Percentiles rank a stretch among this genome's conserved stretches.
These are phyloP conservation scores for Ogataea pignaliae DNA, from an alignment of 805 yeast species.

Conservation along the genomic window DNA sequence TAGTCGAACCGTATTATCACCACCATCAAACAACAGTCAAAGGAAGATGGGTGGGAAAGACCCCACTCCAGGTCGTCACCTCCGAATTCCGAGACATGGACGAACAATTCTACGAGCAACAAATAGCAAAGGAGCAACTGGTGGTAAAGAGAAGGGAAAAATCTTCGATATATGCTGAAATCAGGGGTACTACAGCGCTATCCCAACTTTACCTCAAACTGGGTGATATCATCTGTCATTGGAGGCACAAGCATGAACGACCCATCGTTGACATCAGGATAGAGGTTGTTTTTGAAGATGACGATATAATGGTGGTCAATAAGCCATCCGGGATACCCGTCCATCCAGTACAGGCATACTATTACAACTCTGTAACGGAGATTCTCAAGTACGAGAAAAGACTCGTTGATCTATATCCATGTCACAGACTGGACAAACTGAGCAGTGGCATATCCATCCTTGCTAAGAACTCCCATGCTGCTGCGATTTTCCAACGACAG, in stretches of 20 bases:
- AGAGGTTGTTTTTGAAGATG: constrained; percentile 19
- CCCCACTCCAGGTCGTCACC: constrained; percentile 34
- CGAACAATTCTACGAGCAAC: constrained; percentile 17
- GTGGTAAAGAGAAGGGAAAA: constrained; percentile 14
- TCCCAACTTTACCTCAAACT: constrained; percentile 12
- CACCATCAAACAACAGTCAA: constrained; percentile 35
- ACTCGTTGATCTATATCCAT: constrained; percentile 27
- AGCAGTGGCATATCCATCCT: constrained; percentile 50
- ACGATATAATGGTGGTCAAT: constrained; percentile 36
- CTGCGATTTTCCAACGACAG: constrained; percentile 29
- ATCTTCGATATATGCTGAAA: constrained; percentile 21
- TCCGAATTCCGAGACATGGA: constrained; percentile 35
- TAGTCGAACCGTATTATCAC: constrained; percentile 38
- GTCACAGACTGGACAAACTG: constrained; percentile 49
- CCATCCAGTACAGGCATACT: constrained; percentile 47
- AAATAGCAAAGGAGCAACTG: constrained; percentile 17
- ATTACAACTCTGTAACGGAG: constrained; percentile 43
- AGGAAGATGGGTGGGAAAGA: constrained; percentile 40
- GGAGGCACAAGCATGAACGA: constrained; percentile 29
- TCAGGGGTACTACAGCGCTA: constrained; percentile 25
- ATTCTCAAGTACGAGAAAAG: constrained; percentile 34
- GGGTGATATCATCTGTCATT: constrained; percentile 27
- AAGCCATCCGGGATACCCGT: constrained; percentile 54
- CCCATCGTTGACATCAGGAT: constrained; percentile 15
- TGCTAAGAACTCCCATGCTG: constrained; percentile 34